Evolutionary conservation across 495 filamentous ascomycete species (phyloP).

Genomic region (Penicillium dipodomyicola): DNA sequence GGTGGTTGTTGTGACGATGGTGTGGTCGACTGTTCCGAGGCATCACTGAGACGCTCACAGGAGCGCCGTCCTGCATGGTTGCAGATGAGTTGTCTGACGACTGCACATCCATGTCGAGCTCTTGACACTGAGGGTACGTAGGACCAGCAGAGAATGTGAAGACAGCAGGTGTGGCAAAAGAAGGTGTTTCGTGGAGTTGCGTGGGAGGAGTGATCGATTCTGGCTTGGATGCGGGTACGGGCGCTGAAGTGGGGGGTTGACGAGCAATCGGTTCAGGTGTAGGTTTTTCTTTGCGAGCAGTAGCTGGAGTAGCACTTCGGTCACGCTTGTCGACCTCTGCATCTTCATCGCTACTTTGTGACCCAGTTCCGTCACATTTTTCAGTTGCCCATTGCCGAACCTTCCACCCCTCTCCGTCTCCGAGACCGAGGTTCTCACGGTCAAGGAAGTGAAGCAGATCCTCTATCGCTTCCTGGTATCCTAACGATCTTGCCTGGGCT

Average conservation of each 20-base stretch:
- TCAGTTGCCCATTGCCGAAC: constrained; percentile 85
- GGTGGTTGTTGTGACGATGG: constrained; percentile 47
- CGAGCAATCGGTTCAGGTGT: constrained; percentile 32
- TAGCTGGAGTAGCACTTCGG: constrained; percentile 58
- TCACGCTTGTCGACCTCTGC: constrained; percentile 52
- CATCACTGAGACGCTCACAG: constrained; percentile 52
- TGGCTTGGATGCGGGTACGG: constrained; percentile 34
- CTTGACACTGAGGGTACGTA: constrained; percentile 54
- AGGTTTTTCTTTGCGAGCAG: constrained; percentile 51
- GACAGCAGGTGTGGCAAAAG: constrained; percentile 34
- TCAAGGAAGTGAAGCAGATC: constrained; percentile 84
- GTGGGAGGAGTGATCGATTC: constrained; percentile 24
- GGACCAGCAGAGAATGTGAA: constrained; percentile 72
- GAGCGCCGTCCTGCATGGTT: constrained; percentile 36
- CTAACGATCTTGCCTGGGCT: constrained; percentile 67
- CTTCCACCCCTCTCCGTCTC: constrained; percentile 76
- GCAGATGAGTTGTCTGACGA: constrained; percentile 39
- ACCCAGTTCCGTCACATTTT: constrained; percentile 62
- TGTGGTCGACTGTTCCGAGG: constrained; percentile 52
- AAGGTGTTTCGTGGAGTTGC: constrained; percentile 27
- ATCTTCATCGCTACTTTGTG: constrained; percentile 71
- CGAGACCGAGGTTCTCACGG: constrained; percentile 69
- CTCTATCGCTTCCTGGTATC: constrained; percentile 93
- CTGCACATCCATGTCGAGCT: constrained; percentile 66
- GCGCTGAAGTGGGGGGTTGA: constrained; percentile 37